These are phyloP conservation scores for Aureobasidium sp. DNA, from an alignment of 2,329 filamentous ascomycete species.

Conservation along the genomic window DNA sequence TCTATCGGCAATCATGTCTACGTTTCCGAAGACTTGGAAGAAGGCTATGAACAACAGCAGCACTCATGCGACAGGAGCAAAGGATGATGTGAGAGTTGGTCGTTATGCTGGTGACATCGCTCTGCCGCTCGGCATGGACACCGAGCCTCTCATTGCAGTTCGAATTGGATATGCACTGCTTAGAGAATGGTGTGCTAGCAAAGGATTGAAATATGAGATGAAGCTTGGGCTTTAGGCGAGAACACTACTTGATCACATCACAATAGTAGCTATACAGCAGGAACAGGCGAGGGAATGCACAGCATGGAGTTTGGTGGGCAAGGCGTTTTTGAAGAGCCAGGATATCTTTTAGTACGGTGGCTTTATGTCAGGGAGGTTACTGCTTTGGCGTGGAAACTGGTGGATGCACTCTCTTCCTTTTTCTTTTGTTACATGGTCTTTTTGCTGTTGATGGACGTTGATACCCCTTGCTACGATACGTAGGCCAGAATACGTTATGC, in stretches of 20 bases:
- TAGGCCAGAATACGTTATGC: not conserved
- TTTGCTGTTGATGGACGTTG: not conserved
- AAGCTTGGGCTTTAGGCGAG: not conserved
- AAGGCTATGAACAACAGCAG: not conserved
- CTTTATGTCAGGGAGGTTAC: no score
- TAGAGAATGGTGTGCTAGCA: constrained; percentile 31
- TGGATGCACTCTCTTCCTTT: not conserved
- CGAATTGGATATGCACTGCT: constrained; percentile 38
- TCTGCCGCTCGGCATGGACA: constrained; percentile 35
- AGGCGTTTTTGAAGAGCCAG: not conserved
- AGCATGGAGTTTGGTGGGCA: not conserved
- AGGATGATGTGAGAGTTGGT: constrained; percentile 23
- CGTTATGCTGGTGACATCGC: constrained; percentile 32
- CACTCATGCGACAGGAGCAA: not conserved
- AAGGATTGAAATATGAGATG: not conserved
- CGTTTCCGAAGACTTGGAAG: constrained; percentile 35
- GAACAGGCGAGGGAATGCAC: not conserved
- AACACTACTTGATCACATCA: not conserved
- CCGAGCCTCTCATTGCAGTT: constrained; percentile 38
- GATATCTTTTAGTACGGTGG: not conserved
- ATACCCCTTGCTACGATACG: constrained; percentile 2
- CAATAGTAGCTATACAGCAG: not conserved
- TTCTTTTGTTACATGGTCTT: constrained; percentile 7
- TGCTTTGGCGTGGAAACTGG: no score
- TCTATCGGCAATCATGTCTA: constrained; percentile 31